Conservation (phyloP, 176 grass and related monocot genomes). For the Thalia dealbata region DNA sequence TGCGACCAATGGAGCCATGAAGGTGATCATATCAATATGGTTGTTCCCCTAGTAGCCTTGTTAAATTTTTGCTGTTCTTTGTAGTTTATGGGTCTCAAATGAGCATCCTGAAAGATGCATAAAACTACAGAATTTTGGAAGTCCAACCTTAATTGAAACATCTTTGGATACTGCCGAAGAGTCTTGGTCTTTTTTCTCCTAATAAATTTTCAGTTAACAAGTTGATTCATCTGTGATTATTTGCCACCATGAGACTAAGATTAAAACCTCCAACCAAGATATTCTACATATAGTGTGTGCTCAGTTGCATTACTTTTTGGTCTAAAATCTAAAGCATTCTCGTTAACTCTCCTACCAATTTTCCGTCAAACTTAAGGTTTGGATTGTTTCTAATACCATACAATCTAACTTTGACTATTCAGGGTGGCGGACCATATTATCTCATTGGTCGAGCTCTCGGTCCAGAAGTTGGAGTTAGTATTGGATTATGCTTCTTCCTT, state of each 20-base stretch:
- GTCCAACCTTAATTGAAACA: too few species aligned
- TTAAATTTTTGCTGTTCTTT: neutral
- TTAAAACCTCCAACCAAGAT: too few species aligned
- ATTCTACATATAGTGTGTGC: neutral
- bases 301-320: neutral
- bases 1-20: conserved; percentile 99
- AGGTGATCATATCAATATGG: conserved; percentile 38
- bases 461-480: conserved; percentile 99
- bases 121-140: too few species aligned
- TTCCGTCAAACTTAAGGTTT: neutral
- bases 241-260: too few species aligned
- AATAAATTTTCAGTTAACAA: too few species aligned
- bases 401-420: conserved; percentile 7
- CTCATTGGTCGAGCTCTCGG: conserved; percentile 94
- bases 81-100: neutral
- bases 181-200: too few species aligned
- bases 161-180: too few species aligned
- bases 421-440: conserved; percentile 99
- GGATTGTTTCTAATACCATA: neutral
- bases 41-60: neutral
- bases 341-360: neutral
- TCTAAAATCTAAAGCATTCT: neutral
- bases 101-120: too few species aligned
- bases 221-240: too few species aligned
- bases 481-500: conserved; percentile 97